Conservation (phyloP, 345 rosid genomes). For the Ceriops decandra region DNA sequence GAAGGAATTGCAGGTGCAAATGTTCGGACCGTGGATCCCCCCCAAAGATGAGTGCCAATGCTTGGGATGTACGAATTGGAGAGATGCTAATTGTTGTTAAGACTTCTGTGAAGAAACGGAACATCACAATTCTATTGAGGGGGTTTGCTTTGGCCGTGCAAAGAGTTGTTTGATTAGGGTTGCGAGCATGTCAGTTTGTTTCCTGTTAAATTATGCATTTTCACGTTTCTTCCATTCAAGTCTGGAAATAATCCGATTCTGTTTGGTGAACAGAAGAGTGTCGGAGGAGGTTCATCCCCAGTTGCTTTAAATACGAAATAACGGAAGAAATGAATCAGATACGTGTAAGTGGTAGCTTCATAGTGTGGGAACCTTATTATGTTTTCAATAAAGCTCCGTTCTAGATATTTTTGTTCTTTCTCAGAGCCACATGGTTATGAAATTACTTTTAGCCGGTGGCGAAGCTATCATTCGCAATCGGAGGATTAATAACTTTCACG, state of each 20-base stretch:
- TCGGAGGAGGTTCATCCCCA: slow-evolving; percentile 26
- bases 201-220: slow-evolving; percentile 26
- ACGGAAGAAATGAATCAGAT: slow-evolving; percentile 20
- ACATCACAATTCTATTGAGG: slow-evolving; percentile 24
- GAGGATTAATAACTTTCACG: too few relatives aligned
- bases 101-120: slow-evolving; percentile 12
- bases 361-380: slow-evolving; percentile 26
- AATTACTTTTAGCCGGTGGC: too few relatives aligned
- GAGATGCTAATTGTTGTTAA: background rate
- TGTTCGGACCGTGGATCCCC: slow-evolving; percentile 86
- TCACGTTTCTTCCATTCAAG: slow-evolving; percentile 30
- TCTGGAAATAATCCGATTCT: slow-evolving; percentile 42
- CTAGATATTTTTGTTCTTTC: slow-evolving; percentile 1
- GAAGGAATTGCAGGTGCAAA: slow-evolving; percentile 88
- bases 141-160: slow-evolving; percentile 26
- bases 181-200: slow-evolving; percentile 34
- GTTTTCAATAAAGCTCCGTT: slow-evolving; percentile 24
- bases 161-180: slow-evolving; percentile 36
- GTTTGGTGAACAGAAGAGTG: slow-evolving; percentile 28
- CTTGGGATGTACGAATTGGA: slow-evolving; percentile 1
- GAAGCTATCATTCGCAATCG: too few relatives aligned
- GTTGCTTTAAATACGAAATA: slow-evolving; percentile 32
- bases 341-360: slow-evolving; percentile 33
- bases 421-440: background rate
- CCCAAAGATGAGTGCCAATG: slow-evolving; percentile 61